These are phyloP conservation scores for Haematococcus lacustris DNA, from an alignment of 139 green algal species.

Conservation along the genomic window DNA sequence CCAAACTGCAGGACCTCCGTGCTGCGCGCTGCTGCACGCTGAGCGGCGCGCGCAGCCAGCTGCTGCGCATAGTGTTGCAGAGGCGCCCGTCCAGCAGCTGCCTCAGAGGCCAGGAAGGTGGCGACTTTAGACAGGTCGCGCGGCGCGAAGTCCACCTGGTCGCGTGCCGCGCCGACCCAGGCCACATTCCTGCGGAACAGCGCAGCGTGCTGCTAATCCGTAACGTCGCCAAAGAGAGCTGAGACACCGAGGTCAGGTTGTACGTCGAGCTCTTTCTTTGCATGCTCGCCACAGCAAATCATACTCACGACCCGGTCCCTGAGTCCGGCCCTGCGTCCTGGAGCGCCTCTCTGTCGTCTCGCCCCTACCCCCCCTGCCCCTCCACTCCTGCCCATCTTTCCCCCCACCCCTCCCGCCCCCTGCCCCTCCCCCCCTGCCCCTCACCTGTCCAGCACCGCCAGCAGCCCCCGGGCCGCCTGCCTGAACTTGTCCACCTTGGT, in stretches of 20 bases:
- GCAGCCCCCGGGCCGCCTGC: constrained; percentile 35
- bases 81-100: constrained; percentile 29
- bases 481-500: constrained; percentile 69
- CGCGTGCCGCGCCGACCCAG: constrained; percentile 53
- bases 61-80: constrained; percentile 42
- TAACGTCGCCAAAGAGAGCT: background rate
- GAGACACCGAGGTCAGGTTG: background rate
- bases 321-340: background rate
- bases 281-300: background rate
- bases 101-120: background rate
- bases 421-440: too few species aligned
- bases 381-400: too few species aligned
- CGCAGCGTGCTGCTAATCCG: too few species aligned
- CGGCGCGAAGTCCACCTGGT: constrained; percentile 37
- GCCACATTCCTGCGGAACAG: constrained; percentile 42
- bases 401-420: too few species aligned
- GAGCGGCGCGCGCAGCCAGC: constrained; percentile 35
- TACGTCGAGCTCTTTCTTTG: background rate
- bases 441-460: constrained; percentile 50
- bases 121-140: background rate
- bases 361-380: background rate
- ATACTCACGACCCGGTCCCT: background rate
- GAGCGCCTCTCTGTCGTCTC: background rate
- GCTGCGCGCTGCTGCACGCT: constrained; percentile 34
- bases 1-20: background rate